Base-by-base conservation (phyloP, 2,329 filamentous ascomycete genomes). In the Niveomyces coronatus region DNA sequence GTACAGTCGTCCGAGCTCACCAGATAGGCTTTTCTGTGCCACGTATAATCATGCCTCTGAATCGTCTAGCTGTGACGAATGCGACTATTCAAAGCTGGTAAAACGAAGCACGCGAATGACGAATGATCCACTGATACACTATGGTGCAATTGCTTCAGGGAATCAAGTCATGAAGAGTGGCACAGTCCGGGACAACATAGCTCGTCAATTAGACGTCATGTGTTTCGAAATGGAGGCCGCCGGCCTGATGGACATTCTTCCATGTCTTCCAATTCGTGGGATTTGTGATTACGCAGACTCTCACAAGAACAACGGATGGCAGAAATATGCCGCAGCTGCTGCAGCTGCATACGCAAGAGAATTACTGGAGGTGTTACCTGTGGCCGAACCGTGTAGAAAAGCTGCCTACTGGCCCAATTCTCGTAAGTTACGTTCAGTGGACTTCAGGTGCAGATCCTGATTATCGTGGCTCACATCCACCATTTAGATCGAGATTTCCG, bases 251-350 rank as follows among this genome's bases (percentile, higher is more conserved):
- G 44, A 47, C 9, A 40, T 39, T 1, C 44, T 57, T 3, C 51
- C 51, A 1, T 62, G 54, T 23, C 34, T 62, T 2, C 47, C 55
- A 0, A 57, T 64, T 14, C 50, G 57, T 5, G 60, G 58, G 1
- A 56, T 63, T 3, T 63, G 53, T 26, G 55, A 60, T 32, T 63
- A 62, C 37, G 52, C 57, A 4, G 61, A 65, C 43, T 54, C 49
- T 0, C 58, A 63, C 42, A 64, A 63, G 41, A 53, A 49, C 29
- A 53, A 64, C 7, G 15, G 18, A 15, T 63, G 58, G 60, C 54
- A 61, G 23, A 11, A 10, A 1, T 61, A 60, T 41, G 60, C 61
- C 0, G 57, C 61, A 0, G 48, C 46, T 0, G 49, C 49, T 0
- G 58, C 60, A 0, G 57, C 58, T 0, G 54, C 40, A 10, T 46